Evolutionary conservation across 169 alveolate genomes (phyloP), one percentile per base, ranked within the genome.

Genomic region (Cyclospora cayetanensis): DNA sequence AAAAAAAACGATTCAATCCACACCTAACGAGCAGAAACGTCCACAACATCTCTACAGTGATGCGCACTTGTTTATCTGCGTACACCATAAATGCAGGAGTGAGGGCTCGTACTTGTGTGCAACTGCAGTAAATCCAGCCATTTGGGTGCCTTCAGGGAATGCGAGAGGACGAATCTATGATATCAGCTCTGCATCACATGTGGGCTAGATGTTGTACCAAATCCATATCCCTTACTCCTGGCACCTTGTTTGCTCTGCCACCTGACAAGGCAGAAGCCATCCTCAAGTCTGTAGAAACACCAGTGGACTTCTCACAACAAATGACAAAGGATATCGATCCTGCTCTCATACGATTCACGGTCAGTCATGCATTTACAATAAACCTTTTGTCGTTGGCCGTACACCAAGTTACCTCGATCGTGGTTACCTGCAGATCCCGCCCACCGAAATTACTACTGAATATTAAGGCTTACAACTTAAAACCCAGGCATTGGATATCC

Each of bases 121-220:
- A 46, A 46, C 20, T 46, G 11, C 11, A 46, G 20, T 0, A 1
- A 46, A 22, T 22, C 11, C 25, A 22, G 20, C 11, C 20, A 46
- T 46, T 15, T 46, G 60, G 60, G 60, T 46, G 60, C 60, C 60
- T 79, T 79, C 65, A 79, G 89, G 89, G 89, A 25, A 79, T 79
- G 89, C n/a, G 89, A 20, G 89, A 79, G 37, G 89, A 79, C 52
- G 89, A 79, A 50, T 68, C 52, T 53, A 29, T 79, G 46, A 72
- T 22, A 20, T 50, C 74, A 31, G 15, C 52, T 2, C 46, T 79
- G 46, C 89, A 79, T 53, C 37, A 46, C n/a, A 15, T 52, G 74
- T 79, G 89, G 89, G 89, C 89, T 29, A 39, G 53, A 43, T 79
- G 89, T 72, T 79, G 52, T 52, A 79, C 18, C 55, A 50, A 29